Evolutionary conservation across 2,329 filamentous ascomycete genomes (phyloP).

Genomic region (Colletotrichum gloeosporioides): DNA sequence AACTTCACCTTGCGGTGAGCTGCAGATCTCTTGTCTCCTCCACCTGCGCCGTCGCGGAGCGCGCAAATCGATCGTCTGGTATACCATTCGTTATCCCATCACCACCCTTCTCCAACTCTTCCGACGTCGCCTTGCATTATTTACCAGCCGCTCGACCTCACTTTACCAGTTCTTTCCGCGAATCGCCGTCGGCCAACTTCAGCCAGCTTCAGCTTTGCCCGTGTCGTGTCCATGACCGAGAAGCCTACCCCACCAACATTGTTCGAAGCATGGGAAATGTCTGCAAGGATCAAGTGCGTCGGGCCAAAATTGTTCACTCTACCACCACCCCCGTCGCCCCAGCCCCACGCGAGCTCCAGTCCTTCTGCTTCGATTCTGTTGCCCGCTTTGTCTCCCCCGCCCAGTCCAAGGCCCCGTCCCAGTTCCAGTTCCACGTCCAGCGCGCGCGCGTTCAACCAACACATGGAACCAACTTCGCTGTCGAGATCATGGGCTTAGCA

Average conservation of each 20-base stretch:
- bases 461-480: not conserved
- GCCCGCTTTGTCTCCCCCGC: slow-evolving; percentile 22
- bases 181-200: not conserved
- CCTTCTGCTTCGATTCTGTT: slow-evolving; percentile 14
- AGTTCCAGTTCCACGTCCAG: not conserved
- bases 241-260: slow-evolving; percentile 37
- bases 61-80: not conserved
- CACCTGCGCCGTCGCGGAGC: not conserved
- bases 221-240: slow-evolving; percentile 46
- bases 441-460: slow-evolving; percentile 14
- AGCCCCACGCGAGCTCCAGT: slow-evolving; percentile 23
- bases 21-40: not conserved
- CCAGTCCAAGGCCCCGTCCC: slow-evolving; percentile 3
- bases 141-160: not conserved
- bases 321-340: slow-evolving; percentile 1
- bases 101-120: not conserved
- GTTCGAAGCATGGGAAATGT: slow-evolving; percentile 55
- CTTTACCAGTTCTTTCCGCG: not conserved
- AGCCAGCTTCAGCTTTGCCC: not conserved
- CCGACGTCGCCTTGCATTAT: not conserved
- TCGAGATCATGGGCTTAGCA: slow-evolving; percentile 14
- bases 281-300: slow-evolving; percentile 49
- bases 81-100: not conserved
- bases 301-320: not conserved
- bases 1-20: not conserved